Base-by-base conservation (phyloP, 345 rosid genomes). In the Raphanus raphanistrum region DNA sequence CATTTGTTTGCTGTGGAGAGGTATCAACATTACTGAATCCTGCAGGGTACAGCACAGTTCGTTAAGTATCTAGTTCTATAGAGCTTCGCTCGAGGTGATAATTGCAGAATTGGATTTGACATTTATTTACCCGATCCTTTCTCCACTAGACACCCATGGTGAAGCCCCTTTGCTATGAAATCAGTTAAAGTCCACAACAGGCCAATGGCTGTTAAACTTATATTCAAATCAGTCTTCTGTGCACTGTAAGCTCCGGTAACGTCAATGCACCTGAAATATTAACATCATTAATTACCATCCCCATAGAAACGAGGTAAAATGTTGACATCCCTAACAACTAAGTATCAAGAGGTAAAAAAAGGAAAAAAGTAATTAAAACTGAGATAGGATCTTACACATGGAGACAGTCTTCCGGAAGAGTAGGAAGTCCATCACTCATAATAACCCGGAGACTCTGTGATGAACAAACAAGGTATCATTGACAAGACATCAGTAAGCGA, bases 171-270 rank as follows among this genome's bases (percentile, higher is more conserved):
- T 13, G 87, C 96, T 75, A 95, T 78, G 81, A 95, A 92, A 84
- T 95, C 99, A 82, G 96, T 88, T 65, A 90, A 81, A 25, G 96
- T 92, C 99, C 99, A 95, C 71, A 95, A 80, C 57, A 95, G 92
- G 75, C 99, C 94, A 70, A 95, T 85, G 63, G 99, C 94, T 70
- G 99, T 92, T 85, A 95, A 82, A 84, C 98, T 95, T 80, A 95
- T 91, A 80, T 95, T 95, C 79, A 92, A 80, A 84, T 92, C 98
- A 29, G 94, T 85, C 84, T 88, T 90, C 79, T 95, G 99, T 78
- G 89, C 86, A 87, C 98, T 87, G 77, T 95, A 95, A 38, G 98
- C 99, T 84, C 99, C 98, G 80, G 94, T 91, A 63, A 95, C 99
- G 81, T 95, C 97, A 45, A 92, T 86, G 84, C 98, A 92, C 83